Percentiles rank a stretch among this genome's conserved stretches.
phyloP scores from a whole-genome alignment of 164 flowering plant genomes.

The Kalanchoe fedtschenkoi region DNA sequence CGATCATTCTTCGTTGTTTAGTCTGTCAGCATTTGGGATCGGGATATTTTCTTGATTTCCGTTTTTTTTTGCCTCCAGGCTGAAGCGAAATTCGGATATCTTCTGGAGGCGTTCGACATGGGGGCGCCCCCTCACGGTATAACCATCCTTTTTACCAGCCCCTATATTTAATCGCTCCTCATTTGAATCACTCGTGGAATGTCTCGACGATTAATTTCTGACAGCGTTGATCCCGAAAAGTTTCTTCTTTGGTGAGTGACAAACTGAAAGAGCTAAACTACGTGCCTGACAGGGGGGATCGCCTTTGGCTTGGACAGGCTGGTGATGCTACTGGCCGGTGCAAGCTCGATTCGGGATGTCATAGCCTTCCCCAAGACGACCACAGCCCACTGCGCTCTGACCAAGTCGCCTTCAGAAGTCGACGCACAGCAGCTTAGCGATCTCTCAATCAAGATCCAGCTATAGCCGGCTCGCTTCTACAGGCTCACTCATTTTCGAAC shows the following conservation, averaged over 20 bases:
- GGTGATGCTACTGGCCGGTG: slow-evolving; percentile 79
- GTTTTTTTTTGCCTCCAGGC: slow-evolving; percentile 39
- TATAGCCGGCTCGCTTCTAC: background rate
- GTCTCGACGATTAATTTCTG: background rate
- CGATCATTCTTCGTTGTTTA: background rate
- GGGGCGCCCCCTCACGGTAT: slow-evolving; percentile 99
- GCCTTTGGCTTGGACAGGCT: slow-evolving; percentile 87
- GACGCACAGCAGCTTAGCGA: slow-evolving; percentile 82
- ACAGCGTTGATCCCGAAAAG: too few relatives aligned
- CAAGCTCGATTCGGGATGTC: slow-evolving; percentile 85
- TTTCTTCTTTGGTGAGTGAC: too few relatives aligned
- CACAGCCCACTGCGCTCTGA: slow-evolving; percentile 87
- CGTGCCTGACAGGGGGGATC: slow-evolving; percentile 59
- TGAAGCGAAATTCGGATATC: slow-evolving; percentile 89
- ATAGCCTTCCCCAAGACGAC: slow-evolving; percentile 96
- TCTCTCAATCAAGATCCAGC: slow-evolving; percentile 27
- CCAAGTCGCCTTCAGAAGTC: slow-evolving; percentile 73
- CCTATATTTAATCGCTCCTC: too few relatives aligned
- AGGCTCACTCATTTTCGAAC: background rate
- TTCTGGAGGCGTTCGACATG: slow-evolving; percentile 89
- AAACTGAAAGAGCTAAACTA: background rate
- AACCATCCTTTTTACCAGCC: background rate
- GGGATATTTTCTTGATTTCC: background rate
- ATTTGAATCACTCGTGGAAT: too few relatives aligned
- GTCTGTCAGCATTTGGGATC: background rate